Base-by-base conservation (phyloP, 169 alveolate species). In the Plasmodium malariae region DNA sequence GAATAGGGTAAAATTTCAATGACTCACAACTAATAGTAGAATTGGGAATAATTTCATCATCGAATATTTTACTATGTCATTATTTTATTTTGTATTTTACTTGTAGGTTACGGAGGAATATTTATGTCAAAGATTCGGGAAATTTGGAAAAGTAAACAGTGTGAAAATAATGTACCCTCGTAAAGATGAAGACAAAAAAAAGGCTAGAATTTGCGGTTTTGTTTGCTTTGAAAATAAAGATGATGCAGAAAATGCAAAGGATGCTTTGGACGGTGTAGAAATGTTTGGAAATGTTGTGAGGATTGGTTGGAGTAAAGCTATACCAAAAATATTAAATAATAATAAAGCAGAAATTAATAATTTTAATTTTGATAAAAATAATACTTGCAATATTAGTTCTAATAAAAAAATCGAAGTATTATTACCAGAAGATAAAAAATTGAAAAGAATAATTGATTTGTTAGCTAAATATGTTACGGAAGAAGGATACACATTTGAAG, bases 121-220 rank as follows among this genome's bases (percentile, higher is more conserved):
- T 80, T 87, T 96, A 12, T 85, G 94, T 12, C 95, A 94, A 71
- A 93, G 88, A 30, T 96, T 96, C 65, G 95, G 95, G 34, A 93
- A 93, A 88, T 94, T 85, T 68, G 98, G 98, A 51, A 95, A 91
- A 88, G 94, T 96, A 36, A 95, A 94, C 62, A 92, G 96, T 49
- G 95, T 96, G 3, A 96, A 96, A 74, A 89, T 96, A 26, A 96
- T 96, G 98, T 95, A 89, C 30, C 97, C 97, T 24, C 90, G 98
- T 62, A 90, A 93, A 51, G 96, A 93, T 19, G 97, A 96, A 69
- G 98, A 96, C 83, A 68, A 93, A 54, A 86, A 76, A 57, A 68
- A 95, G 32, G 94, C 93, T 45, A 86, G 96, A 67, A 92, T 93
- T 48, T 94, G 96, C 51, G 98, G 97, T 6, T 96, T 94, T 54